These are phyloP conservation scores for Cercophora samala DNA, from an alignment of 495 filamentous ascomycete genomes.

Conservation along the genomic window DNA sequence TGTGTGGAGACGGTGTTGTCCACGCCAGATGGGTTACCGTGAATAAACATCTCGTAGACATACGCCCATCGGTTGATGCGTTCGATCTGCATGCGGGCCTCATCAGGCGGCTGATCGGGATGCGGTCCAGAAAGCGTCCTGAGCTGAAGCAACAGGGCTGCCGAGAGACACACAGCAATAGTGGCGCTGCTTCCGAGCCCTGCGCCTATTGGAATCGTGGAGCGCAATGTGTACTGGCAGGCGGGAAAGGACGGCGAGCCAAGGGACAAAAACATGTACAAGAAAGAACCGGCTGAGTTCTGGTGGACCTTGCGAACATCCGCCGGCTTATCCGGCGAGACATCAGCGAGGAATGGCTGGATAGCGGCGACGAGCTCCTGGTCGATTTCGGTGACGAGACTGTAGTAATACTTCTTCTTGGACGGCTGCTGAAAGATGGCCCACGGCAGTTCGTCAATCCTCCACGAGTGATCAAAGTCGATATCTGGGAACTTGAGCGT, in stretches of 20 bases:
- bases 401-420: constrained; percentile 92
- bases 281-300: constrained; percentile 73
- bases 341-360: constrained; percentile 64
- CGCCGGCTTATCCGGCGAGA: constrained; percentile 62
- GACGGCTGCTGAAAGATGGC: constrained; percentile 66
- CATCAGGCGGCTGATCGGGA: constrained; percentile 75
- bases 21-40: constrained; percentile 92
- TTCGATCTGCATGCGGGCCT: constrained; percentile 81
- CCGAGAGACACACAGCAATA: constrained; percentile 83
- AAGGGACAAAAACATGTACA: constrained; percentile 89
- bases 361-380: constrained; percentile 72
- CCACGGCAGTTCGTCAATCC: constrained; percentile 89
- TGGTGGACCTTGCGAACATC: constrained; percentile 75
- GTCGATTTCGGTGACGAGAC: constrained; percentile 80
- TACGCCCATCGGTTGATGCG: constrained; percentile 97
- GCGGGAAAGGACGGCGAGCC: constrained; percentile 72
- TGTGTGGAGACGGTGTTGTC: constrained; percentile 95
- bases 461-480: constrained; percentile 80
- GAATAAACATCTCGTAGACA: constrained; percentile 93
- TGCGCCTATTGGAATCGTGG: constrained; percentile 88
- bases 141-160: constrained; percentile 83
- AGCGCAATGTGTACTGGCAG: constrained; percentile 86
- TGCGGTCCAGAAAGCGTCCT: constrained; percentile 84
- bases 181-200: constrained; percentile 91
- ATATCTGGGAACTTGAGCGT: constrained; percentile 87